Evolutionary conservation across 2,329 filamentous ascomycete species (phyloP).

Genomic region (Talaromyces albobiverticillius): DNA sequence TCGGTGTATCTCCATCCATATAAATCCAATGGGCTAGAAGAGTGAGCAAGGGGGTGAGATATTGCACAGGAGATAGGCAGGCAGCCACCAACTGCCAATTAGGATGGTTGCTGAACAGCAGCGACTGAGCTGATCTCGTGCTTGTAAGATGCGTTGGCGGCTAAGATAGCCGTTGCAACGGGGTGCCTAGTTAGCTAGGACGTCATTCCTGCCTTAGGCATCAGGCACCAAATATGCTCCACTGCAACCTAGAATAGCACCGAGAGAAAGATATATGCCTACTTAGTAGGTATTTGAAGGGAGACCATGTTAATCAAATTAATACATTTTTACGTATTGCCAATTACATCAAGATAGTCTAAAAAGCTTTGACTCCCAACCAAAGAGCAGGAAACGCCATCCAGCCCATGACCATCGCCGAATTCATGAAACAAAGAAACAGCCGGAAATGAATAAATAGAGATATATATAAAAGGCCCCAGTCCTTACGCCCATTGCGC

Average conservation of each 20-base stretch:
- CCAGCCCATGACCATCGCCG: slow-evolving; percentile 9
- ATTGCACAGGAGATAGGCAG: background rate
- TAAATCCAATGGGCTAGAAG: background rate
- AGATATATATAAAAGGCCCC: slow-evolving; percentile 4
- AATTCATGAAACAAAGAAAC: background rate
- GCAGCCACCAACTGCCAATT: background rate
- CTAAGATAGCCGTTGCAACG: no score
- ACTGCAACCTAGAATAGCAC: no score
- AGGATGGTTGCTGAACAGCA: background rate
- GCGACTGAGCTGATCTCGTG: background rate
- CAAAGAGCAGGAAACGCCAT: slow-evolving; percentile 9
- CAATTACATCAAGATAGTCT: background rate
- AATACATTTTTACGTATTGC: background rate
- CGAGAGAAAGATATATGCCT: no score
- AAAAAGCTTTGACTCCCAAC: background rate
- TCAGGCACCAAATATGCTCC: no score
- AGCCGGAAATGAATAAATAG: background rate
- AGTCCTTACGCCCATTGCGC: slow-evolving; percentile 5
- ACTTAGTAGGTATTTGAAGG: no score
- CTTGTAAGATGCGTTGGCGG: slow-evolving; percentile 3
- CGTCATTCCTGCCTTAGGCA: no score
- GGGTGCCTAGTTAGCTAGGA: no score
- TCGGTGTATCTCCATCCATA: no score
- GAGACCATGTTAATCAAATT: no score
- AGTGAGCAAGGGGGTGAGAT: background rate